phyloP scores from a whole-genome alignment of 148 eudicot genomes.

The Rhododendron kiyosumense region DNA sequence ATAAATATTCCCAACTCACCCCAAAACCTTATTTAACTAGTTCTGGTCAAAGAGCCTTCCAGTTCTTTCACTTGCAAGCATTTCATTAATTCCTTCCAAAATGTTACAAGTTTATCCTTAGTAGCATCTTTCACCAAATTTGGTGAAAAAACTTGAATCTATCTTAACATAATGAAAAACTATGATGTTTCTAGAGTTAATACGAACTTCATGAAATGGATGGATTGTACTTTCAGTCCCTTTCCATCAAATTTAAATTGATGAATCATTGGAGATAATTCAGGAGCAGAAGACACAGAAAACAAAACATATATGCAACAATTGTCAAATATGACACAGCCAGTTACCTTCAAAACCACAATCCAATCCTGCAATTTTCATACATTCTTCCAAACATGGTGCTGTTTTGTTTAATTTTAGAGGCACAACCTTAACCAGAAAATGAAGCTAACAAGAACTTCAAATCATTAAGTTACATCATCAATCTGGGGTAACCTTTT shows the following conservation, averaged over 20 bases:
- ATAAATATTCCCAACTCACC: not conserved
- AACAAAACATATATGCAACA: not conserved
- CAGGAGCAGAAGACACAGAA: not conserved
- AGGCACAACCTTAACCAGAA: constrained; percentile 4
- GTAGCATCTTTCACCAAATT: too few relatives aligned
- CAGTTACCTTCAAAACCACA: not conserved
- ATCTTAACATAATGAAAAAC: not conserved
- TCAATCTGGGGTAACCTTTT: not conserved
- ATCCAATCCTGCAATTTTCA: not conserved
- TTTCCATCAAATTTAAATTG: not conserved
- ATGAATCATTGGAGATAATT: not conserved
- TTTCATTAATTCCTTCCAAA: too few relatives aligned
- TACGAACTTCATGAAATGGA: not conserved
- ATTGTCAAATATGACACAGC: not conserved
- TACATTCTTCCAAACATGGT: not conserved
- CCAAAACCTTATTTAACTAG: not conserved
- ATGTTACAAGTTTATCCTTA: too few relatives aligned
- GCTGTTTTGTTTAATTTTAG: not conserved
- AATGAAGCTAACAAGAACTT: not conserved
- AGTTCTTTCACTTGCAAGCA: too few relatives aligned
- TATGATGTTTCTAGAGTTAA: not conserved
- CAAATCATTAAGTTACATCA: not conserved
- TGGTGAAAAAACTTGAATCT: not conserved
- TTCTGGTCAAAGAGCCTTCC: too few relatives aligned
- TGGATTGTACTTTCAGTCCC: not conserved